A percentile compares a stretch with the other conserved stretches of the same genome.
Evolutionary conservation across 495 filamentous ascomycete species (phyloP).

Genomic region (Thermothielavioides terrestris): DNA sequence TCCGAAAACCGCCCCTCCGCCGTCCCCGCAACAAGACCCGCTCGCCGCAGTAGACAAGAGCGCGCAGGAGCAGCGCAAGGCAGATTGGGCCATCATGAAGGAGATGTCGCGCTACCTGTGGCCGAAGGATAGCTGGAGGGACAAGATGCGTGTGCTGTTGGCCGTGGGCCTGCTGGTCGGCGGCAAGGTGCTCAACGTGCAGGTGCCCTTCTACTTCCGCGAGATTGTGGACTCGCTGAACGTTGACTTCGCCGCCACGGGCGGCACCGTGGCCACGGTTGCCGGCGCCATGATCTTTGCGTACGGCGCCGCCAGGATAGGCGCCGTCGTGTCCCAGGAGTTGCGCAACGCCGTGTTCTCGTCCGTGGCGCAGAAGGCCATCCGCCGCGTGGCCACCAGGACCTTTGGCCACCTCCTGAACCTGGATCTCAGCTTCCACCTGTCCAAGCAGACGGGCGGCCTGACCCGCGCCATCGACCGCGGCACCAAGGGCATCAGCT

Average conservation of each 20-base stretch:
- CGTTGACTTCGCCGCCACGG: slow-evolving; percentile 72
- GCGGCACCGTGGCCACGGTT: slow-evolving; percentile 78
- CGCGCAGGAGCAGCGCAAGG: slow-evolving; percentile 83
- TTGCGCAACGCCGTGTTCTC: slow-evolving; percentile 93
- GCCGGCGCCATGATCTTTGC: slow-evolving; percentile 89
- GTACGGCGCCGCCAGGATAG: slow-evolving; percentile 80
- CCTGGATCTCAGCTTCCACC: slow-evolving; percentile 87
- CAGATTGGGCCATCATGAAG: slow-evolving; percentile 97
- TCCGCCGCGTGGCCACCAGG: slow-evolving; percentile 79
- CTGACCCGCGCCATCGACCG: slow-evolving; percentile 91
- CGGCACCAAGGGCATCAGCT: slow-evolving; percentile 96
- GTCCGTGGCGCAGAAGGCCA: slow-evolving; percentile 93
- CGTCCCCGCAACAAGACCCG: slow-evolving; percentile 14
- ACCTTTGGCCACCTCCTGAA: slow-evolving; percentile 86
- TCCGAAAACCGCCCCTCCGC: slow-evolving; percentile 6
- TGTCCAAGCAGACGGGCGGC: slow-evolving; percentile 88
- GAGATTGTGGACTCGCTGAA: slow-evolving; percentile 96
- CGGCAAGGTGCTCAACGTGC: slow-evolving; percentile 91
- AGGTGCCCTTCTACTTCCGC: slow-evolving; percentile 98
- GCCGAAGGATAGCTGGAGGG: slow-evolving; percentile 81
- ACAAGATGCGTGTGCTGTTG: slow-evolving; percentile 73
- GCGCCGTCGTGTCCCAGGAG: slow-evolving; percentile 82
- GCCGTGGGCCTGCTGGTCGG: slow-evolving; percentile 75
- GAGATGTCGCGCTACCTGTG: slow-evolving; percentile 96
- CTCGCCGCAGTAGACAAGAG: slow-evolving; percentile 39